Base-by-base conservation (phyloP, 768 basidiomycete species). In the Phylloporus sp. region DNA sequence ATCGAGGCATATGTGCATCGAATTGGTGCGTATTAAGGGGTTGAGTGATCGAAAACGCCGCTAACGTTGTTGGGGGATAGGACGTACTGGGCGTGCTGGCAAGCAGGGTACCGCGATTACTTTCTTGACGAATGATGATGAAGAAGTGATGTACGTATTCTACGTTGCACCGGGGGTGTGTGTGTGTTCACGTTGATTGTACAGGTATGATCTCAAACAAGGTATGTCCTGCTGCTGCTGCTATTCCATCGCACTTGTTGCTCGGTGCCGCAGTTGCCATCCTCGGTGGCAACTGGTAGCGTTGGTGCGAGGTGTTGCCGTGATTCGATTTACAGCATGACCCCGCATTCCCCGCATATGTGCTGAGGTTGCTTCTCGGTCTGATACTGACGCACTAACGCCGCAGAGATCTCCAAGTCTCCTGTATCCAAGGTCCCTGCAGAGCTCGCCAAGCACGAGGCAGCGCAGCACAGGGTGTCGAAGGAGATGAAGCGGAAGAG, bases 1-100 rank as follows among this genome's bases (percentile, higher is more conserved):
- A 98, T 99, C 71, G 97, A 99, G 71, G 92, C 88, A 35, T 97
- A 97, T 65, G 92, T 98, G 41, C 95, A 98, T 72, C 88, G 95
- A 69, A 97, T 99, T 62, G 97, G 95, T 91, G 64, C 48, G 84
- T 67, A 42, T 51, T 8, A 5, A 36, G 53, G 50, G n/a, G 34
- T n/a, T 45, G 18, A 2, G 39, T 22, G 32, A 29, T n/a, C 6
- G 8, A 20, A 24, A 34, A 20, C 27, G 45, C 36, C 29, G 31
- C 23, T 50, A 11, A 54, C 57, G 39, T 46, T 44, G 51, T 34
- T 29, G 43, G n/a, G 29, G 45, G 39, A n/a, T 59, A 92, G 91
- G 91, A 67, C 90, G 97, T 64, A 99, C 97, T 44, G 97, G 97
- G 63, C 91, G 97, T 72, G 97, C 97, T 27, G 97, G 97, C 43